A percentile compares a stretch with the other conserved stretches of the same genome.
Conservation (phyloP, 1,284 basidiomycete genomes). For the Rhizoctonia solani region DNA sequence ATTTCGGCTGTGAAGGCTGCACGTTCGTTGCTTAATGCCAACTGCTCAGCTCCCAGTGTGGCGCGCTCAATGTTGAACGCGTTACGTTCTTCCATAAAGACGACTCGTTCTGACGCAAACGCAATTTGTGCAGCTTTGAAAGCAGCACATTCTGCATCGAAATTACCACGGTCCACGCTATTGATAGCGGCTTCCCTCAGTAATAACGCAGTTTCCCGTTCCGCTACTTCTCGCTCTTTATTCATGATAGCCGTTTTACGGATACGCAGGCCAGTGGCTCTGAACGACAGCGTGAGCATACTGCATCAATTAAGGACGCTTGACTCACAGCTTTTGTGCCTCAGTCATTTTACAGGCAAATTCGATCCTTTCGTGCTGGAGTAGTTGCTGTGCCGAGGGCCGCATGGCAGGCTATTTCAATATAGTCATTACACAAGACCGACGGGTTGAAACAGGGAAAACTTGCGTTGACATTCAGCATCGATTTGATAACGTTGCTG, state of each 20-base stretch:
- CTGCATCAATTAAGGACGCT: not conserved
- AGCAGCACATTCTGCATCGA: slow-evolving; percentile 26
- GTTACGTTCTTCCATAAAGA: slow-evolving; percentile 36
- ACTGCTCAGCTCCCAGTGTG: slow-evolving; percentile 11
- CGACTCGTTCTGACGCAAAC: slow-evolving; percentile 36
- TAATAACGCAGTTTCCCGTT: slow-evolving; percentile 58
- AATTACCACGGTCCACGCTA: slow-evolving; percentile 47
- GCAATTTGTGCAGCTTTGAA: slow-evolving; percentile 24
- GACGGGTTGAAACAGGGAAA: slow-evolving; percentile 9
- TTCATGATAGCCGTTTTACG: slow-evolving; percentile 65
- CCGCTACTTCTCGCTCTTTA: slow-evolving; percentile 44
- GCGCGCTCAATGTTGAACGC: slow-evolving; percentile 35
- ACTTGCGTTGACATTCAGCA: slow-evolving; percentile 83
- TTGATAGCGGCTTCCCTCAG: slow-evolving; percentile 58
- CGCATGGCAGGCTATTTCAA: slow-evolving; percentile 72
- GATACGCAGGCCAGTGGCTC: slow-evolving; percentile 33
- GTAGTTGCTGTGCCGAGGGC: slow-evolving; percentile 75
- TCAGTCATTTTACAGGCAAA: slow-evolving; percentile 75
- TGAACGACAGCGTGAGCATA: not conserved
- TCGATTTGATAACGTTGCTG: slow-evolving; percentile 75
- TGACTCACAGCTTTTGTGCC: slow-evolving; percentile 74
- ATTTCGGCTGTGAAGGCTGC: slow-evolving; percentile 38
- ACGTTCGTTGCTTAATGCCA: slow-evolving; percentile 63
- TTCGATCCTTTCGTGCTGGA: slow-evolving; percentile 75
- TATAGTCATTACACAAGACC: not conserved